phyloP scores from a whole-genome alignment of 768 basidiomycete species.

The Daedaleopsis sinensis region DNA sequence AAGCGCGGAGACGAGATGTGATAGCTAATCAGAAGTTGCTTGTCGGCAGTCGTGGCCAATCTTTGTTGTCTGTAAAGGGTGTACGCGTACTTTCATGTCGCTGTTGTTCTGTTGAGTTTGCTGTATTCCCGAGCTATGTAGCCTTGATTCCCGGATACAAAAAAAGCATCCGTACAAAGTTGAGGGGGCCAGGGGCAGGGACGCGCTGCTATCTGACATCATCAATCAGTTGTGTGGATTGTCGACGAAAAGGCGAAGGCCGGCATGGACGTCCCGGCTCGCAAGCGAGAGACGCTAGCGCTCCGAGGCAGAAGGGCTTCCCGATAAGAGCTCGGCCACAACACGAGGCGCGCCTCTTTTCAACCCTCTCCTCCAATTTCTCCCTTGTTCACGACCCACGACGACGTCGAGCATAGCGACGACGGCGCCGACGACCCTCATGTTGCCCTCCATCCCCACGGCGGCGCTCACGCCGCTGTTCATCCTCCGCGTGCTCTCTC shows the following conservation, averaged over 20 bases:
- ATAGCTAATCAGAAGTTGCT: background rate
- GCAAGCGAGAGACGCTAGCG: constrained; percentile 19
- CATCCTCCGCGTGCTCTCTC: constrained; percentile 66
- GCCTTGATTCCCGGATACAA: too few species aligned
- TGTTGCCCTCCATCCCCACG: constrained; percentile 11
- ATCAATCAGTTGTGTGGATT: constrained; percentile 4
- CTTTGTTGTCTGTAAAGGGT: background rate
- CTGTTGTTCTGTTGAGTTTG: background rate
- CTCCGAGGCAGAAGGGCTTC: constrained; percentile 10
- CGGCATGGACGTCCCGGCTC: constrained; percentile 17
- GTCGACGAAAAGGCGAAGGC: background rate
- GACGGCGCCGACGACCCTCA: constrained; percentile 33
- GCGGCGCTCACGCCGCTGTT: constrained; percentile 46
- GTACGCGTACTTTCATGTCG: background rate
- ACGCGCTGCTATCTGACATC: constrained; percentile 13
- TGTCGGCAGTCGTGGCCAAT: background rate
- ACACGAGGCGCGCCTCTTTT: constrained; percentile 21
- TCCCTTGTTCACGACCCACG: constrained; percentile 30
- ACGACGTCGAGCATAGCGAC: constrained; percentile 36
- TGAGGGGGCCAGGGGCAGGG: background rate
- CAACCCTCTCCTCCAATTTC: constrained; percentile 14
- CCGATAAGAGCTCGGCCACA: constrained; percentile 25
- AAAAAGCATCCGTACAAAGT: too few species aligned
- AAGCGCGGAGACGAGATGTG: constrained; percentile 31
- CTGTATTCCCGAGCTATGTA: too few species aligned